Percentiles rank a stretch among this genome's conserved stretches.
Evolutionary conservation across 2,329 filamentous ascomycete genomes (phyloP).

Genomic region (Chaetomium globosum): DNA sequence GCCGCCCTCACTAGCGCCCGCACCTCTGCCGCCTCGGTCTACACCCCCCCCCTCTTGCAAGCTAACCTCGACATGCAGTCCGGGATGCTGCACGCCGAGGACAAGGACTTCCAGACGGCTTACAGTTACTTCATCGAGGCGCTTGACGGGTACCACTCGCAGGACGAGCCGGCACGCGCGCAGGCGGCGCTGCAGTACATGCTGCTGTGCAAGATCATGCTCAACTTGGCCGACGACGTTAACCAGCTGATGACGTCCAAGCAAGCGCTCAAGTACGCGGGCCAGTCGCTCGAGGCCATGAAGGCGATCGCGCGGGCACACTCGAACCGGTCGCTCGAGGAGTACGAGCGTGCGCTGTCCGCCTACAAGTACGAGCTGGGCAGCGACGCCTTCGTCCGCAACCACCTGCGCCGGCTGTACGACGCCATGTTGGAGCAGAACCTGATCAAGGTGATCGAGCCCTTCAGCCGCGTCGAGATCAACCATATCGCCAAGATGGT

Average conservation of each 20-base stretch:
- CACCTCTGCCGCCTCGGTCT: slow-evolving; percentile 94
- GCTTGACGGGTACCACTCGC: slow-evolving; percentile 91
- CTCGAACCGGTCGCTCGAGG: slow-evolving; percentile 90
- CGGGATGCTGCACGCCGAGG: slow-evolving; percentile 97
- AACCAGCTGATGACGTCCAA: slow-evolving; percentile 93
- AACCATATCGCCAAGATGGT: slow-evolving; percentile 98
- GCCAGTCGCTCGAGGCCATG: slow-evolving; percentile 96
- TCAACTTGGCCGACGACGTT: slow-evolving; percentile 95
- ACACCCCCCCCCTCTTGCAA: slow-evolving; percentile 92
- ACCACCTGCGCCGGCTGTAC: slow-evolving; percentile 92
- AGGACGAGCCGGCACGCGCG: slow-evolving; percentile 86
- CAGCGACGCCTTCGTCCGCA: slow-evolving; percentile 93
- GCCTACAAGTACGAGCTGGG: slow-evolving; percentile 92
- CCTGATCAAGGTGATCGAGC: slow-evolving; percentile 98
- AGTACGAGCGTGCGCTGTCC: slow-evolving; percentile 91
- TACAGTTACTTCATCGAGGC: slow-evolving; percentile 99
- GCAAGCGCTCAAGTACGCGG: slow-evolving; percentile 94
- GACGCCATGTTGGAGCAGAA: slow-evolving; percentile 99
- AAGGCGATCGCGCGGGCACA: slow-evolving; percentile 97
- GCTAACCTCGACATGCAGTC: slow-evolving; percentile 99
- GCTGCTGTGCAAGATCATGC: slow-evolving; percentile 99
- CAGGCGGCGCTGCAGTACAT: slow-evolving; percentile 99
- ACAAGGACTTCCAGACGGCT: slow-evolving; percentile 98
- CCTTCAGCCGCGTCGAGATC: slow-evolving; percentile 95
- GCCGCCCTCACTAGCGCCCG: slow-evolving; percentile 92